A percentile compares a stretch with the other conserved stretches of the same genome.
Evolutionary conservation across 2,329 filamentous ascomycete genomes (phyloP).

Genomic region (Monosporascus sp.): DNA sequence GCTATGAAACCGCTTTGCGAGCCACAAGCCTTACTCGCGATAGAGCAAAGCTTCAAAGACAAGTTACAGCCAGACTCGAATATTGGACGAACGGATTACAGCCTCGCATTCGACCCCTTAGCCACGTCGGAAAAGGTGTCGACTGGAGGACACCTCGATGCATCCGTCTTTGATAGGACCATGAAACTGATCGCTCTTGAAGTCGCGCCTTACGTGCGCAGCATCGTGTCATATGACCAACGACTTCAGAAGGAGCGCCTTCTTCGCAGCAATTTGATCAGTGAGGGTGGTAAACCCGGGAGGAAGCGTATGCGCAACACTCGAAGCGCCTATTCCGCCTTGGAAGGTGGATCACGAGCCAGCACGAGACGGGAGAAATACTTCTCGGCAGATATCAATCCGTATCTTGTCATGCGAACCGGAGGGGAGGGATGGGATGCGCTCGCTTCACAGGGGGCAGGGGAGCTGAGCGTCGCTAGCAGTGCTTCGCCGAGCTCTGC

Average conservation of each 20-base stretch:
- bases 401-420: constrained; percentile 60
- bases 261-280: constrained; percentile 56
- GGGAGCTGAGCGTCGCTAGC: neutral
- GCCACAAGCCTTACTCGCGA: constrained; percentile 12
- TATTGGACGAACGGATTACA: constrained; percentile 48
- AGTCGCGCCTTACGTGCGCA: constrained; percentile 83
- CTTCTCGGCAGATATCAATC: constrained; percentile 59
- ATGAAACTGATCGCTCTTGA: constrained; percentile 64
- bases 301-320: constrained; percentile 66
- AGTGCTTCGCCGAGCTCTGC: constrained; percentile 1
- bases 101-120: constrained; percentile 56
- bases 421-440: constrained; percentile 40
- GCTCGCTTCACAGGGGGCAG: constrained; percentile 4
- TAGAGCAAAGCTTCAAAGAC: constrained; percentile 33
- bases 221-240: constrained; percentile 73
- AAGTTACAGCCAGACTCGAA: constrained; percentile 12
- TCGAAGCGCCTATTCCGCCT: constrained; percentile 66
- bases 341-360: constrained; percentile 67
- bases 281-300: constrained; percentile 44
- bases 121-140: constrained; percentile 44
- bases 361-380: constrained; percentile 66
- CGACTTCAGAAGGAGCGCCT: constrained; percentile 63
- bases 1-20: constrained; percentile 15
- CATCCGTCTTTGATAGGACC: constrained; percentile 73
- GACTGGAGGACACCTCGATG: constrained; percentile 44